Percentiles rank a stretch among this genome's conserved stretches.
These are phyloP conservation scores for Tubosaeta brunneosetosa DNA, from an alignment of 768 basidiomycete species.

Conservation along the genomic window DNA sequence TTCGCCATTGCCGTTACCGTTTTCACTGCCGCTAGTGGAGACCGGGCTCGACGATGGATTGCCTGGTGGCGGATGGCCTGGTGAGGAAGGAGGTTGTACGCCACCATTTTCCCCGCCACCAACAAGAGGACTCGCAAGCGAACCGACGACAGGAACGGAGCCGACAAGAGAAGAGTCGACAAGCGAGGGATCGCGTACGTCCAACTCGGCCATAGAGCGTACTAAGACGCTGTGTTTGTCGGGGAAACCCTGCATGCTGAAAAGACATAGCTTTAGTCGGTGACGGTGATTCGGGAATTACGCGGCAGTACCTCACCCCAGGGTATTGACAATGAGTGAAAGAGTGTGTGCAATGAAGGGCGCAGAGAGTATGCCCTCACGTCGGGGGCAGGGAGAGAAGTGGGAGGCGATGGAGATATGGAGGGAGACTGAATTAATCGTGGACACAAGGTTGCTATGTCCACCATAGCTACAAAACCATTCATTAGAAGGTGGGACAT, in stretches of 20 bases:
- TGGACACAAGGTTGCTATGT: constrained; percentile 7
- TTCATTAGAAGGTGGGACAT: constrained; percentile 3
- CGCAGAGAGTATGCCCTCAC: not conserved
- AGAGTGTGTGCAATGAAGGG: constrained; percentile 17
- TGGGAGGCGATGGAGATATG: constrained; percentile 7
- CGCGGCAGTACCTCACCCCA: not conserved
- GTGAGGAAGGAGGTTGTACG: constrained; percentile 2
- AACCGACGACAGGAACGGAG: constrained; percentile 38
- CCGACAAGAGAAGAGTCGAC: constrained; percentile 31
- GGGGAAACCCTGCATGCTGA: constrained; percentile 12
- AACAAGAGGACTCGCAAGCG: constrained; percentile 34
- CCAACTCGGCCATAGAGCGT: constrained; percentile 16
- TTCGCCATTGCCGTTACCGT: not conserved
- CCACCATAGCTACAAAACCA: constrained; percentile 22
- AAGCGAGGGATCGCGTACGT: constrained; percentile 38
- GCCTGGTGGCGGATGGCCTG: not conserved
- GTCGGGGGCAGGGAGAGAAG: constrained; percentile 1
- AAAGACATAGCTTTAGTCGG: constrained; percentile 4
- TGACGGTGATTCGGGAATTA: not conserved
- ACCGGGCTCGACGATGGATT: not conserved
- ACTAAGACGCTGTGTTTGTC: constrained; percentile 9
- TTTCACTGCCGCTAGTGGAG: constrained; percentile 1
- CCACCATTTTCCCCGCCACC: constrained; percentile 10
- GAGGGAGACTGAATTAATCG: constrained; percentile 3
- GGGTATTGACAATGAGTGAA: constrained; percentile 15